A percentile compares a stretch with the other conserved stretches of the same genome.
Conservation (phyloP, 179 eudicot genomes). For the Nepenthes alata region DNA sequence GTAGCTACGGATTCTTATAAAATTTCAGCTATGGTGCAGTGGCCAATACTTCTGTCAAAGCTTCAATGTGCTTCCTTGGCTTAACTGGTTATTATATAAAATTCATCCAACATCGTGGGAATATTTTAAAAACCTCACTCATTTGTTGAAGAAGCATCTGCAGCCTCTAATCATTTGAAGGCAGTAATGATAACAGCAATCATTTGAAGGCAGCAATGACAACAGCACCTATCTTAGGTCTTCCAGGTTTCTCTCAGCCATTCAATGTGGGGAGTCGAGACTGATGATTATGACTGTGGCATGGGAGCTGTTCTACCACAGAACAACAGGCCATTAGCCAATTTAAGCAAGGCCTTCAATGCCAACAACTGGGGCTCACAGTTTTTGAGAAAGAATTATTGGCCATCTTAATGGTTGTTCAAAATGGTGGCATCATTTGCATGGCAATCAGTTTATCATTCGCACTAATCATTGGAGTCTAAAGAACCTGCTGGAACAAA, state of each 20-base stretch:
- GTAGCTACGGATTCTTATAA: not conserved
- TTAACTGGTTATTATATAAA: not conserved
- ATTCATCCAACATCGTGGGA: not conserved
- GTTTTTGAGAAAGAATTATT: not conserved
- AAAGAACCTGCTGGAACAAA: too few relatives aligned
- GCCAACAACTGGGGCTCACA: not conserved
- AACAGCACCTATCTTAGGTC: not conserved
- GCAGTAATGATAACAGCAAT: not conserved
- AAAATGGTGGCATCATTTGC: not conserved
- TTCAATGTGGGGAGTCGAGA: not conserved
- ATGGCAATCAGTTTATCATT: too few relatives aligned
- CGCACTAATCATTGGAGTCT: too few relatives aligned
- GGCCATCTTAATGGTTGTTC: not conserved
- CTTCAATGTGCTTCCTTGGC: not conserved
- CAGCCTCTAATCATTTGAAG: not conserved
- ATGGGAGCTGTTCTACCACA: not conserved
- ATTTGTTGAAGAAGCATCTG: not conserved
- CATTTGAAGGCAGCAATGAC: not conserved
- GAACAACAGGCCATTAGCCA: not conserved
- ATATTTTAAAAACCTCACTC: not conserved
- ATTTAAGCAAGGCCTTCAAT: not conserved
- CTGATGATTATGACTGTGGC: not conserved
- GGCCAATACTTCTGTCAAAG: not conserved
- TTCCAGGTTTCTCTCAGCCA: not conserved
- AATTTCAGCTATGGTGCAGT: not conserved